Evolutionary conservation across 495 filamentous ascomycete genomes (phyloP), one percentile per base, ranked within the genome.

Genomic region (Penicillium ucsense): DNA sequence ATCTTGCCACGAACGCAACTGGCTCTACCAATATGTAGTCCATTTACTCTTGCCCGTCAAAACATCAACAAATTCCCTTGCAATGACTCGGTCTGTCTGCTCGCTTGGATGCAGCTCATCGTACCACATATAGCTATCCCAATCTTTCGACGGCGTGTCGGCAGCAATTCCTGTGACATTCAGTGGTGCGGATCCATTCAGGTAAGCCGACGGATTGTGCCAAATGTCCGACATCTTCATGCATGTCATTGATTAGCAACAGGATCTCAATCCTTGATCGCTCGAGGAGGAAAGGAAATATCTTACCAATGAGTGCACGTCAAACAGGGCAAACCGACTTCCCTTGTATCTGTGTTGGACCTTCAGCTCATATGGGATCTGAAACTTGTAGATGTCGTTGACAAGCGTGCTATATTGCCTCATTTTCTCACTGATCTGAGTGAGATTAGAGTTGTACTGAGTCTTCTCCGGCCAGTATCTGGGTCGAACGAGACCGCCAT

Each of bases 41-140:
- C 38, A 41, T 10, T 30, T 41, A 10, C 38, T 41, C 11, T 10
- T 4, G 28, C 38, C 38, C 12, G n/a, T 29, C 8, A 41, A 29
- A 30, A 41, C 38, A 29, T 30, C 27, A 3, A 41, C 3, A 41
- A 41, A 41, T 29, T 41, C 38, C 38, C 27, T 41, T 29, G 38
- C 38, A 10, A 41, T 41, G 11, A 41, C 11, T 29, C 38, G 38
- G 11, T 41, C 38, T 30, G 38, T 41, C n/a, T 41, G 38, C 11
- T 41, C 38, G 27, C 27, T 29, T 5, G 38, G 38, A 28, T 41
- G 38, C n/a, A 41, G 27, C 11, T 41, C 38, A 28, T 41, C 38
- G n/a, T 41, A 41, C 38, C 38, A 41, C 38, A 41, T 29, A 27
- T 41, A 41, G 11, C 38, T 41, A 41, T 41, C 38, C 38, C 38